Conservation (phyloP, 305 asterid genomes). For the Stenogyne calaminthoides region DNA sequence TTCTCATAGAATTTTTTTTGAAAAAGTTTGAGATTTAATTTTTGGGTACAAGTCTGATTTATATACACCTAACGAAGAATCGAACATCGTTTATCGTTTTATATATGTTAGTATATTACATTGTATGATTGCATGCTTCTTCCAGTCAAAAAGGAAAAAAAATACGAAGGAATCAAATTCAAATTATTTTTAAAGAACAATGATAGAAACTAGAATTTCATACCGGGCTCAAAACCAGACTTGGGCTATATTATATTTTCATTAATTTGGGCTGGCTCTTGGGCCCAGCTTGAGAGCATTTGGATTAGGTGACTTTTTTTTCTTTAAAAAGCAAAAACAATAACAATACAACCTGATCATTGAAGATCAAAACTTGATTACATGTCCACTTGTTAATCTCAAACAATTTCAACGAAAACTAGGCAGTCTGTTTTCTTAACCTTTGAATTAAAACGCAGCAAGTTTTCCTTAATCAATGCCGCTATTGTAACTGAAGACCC, state of each 20-base stretch:
- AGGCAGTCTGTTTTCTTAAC: too few relatives aligned
- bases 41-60: too few relatives aligned
- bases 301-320: background rate
- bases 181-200: background rate
- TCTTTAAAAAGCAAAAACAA: background rate
- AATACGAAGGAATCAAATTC: conserved; percentile 5
- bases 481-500: too few relatives aligned
- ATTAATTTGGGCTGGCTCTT: background rate
- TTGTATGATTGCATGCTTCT: background rate
- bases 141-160: background rate
- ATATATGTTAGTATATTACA: background rate
- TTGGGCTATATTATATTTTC: background rate
- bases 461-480: too few relatives aligned
- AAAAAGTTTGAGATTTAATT: too few relatives aligned
- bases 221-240: too few relatives aligned
- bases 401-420: too few relatives aligned
- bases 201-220: background rate
- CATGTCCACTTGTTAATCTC: background rate
- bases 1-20: too few relatives aligned
- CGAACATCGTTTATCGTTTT: conserved; percentile 8
- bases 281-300: background rate
- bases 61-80: too few relatives aligned
- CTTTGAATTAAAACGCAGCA: too few relatives aligned
- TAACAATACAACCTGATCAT: background rate
- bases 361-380: background rate